These are phyloP conservation scores for Cercospora sesami DNA, from an alignment of 2,329 filamentous ascomycete genomes.

Conservation along the genomic window DNA sequence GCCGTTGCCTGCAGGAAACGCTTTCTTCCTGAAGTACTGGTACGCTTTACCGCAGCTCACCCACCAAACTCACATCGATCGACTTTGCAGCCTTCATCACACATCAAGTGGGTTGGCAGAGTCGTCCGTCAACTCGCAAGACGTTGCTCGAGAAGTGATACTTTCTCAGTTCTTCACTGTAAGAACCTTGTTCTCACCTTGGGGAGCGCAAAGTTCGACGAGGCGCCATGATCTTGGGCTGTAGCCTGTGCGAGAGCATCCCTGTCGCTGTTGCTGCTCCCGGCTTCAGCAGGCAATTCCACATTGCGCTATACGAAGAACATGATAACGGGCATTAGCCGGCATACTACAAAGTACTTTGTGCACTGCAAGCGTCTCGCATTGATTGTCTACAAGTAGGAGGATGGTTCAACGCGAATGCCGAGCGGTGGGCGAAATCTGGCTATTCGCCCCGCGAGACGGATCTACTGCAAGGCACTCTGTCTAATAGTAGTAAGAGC, in stretches of 20 bases:
- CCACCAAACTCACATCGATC: background rate
- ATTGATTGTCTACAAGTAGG: slow-evolving; percentile 18
- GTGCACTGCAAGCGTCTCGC: slow-evolving; percentile 15
- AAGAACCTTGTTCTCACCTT: slow-evolving; percentile 2
- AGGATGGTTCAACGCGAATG: slow-evolving; percentile 1
- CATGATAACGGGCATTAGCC: background rate
- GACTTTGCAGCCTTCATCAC: background rate
- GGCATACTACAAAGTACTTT: slow-evolving; percentile 9
- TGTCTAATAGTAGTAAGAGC: slow-evolving; percentile 20
- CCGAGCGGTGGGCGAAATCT: slow-evolving; percentile 1
- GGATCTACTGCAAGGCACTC: slow-evolving; percentile 25
- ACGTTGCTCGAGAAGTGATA: background rate
- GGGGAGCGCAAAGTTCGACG: background rate
- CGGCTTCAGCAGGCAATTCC: background rate
- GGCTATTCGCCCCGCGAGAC: slow-evolving; percentile 1
- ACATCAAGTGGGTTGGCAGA: background rate
- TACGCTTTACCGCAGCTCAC: background rate
- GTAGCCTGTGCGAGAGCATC: too few species aligned
- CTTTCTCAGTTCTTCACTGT: background rate
- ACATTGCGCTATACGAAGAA: slow-evolving; percentile 4
- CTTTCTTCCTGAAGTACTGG: slow-evolving; percentile 1
- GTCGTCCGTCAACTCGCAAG: background rate
- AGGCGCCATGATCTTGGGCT: background rate
- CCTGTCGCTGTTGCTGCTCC: too few species aligned
- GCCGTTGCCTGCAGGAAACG: slow-evolving; percentile 1